Evolutionary conservation across 768 basidiomycete genomes (phyloP).

Genomic region (Calvatia gigantea): DNA sequence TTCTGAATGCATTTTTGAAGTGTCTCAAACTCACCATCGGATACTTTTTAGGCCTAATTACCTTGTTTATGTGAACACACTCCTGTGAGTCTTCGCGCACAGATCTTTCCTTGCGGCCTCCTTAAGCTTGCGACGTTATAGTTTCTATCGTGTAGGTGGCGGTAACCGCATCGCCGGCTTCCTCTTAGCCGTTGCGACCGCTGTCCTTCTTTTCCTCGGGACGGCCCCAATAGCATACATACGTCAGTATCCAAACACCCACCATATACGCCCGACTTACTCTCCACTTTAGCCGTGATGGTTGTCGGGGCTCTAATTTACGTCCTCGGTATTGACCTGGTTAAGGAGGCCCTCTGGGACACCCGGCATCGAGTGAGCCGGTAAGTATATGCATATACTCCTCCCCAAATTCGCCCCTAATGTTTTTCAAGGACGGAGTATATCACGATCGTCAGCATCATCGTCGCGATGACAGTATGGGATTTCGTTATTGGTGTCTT

Average conservation of each 20-base stretch:
- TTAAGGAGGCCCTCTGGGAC: slow-evolving; percentile 97
- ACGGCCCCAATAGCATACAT: slow-evolving; percentile 90
- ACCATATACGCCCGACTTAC: neutral
- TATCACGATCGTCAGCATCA: slow-evolving; percentile 80
- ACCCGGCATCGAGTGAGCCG: slow-evolving; percentile 83
- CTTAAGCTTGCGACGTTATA: slow-evolving; percentile 16
- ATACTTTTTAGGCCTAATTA: slow-evolving; percentile 63
- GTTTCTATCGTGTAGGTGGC: slow-evolving; percentile 94
- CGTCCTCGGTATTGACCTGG: slow-evolving; percentile 89
- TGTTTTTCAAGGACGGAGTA: slow-evolving; percentile 57
- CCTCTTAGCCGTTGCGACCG: slow-evolving; percentile 75
- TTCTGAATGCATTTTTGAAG: neutral
- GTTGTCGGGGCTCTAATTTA: slow-evolving; percentile 91
- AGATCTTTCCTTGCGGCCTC: neutral
- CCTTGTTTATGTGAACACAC: slow-evolving; percentile 83
- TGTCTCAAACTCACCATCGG: neutral
- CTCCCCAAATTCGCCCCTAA: neutral
- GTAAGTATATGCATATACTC: slow-evolving; percentile 29
- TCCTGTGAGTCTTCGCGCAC: slow-evolving; percentile 44
- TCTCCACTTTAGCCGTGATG: slow-evolving; percentile 63
- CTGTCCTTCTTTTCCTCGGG: slow-evolving; percentile 71
- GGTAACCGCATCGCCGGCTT: slow-evolving; percentile 80
- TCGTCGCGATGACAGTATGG: slow-evolving; percentile 90
- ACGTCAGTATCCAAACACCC: slow-evolving; percentile 49
- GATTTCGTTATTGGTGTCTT: slow-evolving; percentile 94